Percentiles rank a stretch among this genome's conserved stretches.
Evolutionary conservation across 208 protist species (phyloP).

Genomic region (Leishmania amazonensis): DNA sequence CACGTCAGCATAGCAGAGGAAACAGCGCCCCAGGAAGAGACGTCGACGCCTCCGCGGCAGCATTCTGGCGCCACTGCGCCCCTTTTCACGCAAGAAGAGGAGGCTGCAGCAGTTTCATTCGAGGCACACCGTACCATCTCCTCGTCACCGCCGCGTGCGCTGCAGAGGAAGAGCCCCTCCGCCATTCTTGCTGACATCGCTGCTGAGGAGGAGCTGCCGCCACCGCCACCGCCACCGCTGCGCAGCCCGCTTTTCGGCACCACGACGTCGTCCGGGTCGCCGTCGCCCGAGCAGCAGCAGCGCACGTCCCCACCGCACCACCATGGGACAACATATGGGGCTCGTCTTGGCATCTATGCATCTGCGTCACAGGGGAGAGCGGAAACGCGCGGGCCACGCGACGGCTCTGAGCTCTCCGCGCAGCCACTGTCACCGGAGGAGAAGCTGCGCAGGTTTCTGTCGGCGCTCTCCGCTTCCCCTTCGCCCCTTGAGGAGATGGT

Average conservation of each 20-base stretch:
- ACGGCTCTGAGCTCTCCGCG: not conserved
- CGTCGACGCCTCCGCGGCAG: not conserved
- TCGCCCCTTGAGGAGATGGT: not conserved
- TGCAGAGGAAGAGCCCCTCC: constrained; percentile 4
- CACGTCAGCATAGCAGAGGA: not conserved
- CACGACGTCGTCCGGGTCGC: not conserved
- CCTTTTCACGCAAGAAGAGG: not conserved
- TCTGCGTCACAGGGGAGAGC: not conserved
- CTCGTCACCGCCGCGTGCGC: not conserved
- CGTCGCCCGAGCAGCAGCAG: constrained; percentile 5
- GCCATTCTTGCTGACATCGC: not conserved
- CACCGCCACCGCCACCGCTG: constrained; percentile 21
- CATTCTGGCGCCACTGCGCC: not conserved
- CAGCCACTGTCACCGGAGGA: constrained; percentile 1
- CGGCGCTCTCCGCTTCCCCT: not conserved
- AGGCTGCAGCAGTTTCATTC: not conserved
- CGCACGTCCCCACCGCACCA: not conserved
- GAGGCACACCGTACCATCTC: not conserved
- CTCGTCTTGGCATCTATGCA: constrained; percentile 7
- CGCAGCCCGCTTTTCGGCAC: constrained; percentile 23
- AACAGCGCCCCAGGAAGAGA: not conserved
- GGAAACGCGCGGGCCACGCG: not conserved
- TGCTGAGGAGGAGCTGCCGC: not conserved
- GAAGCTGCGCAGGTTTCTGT: constrained; percentile 13
- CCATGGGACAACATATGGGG: not conserved